Evolutionary conservation across 2,329 filamentous ascomycete genomes (phyloP), one percentile per base, ranked within the genome.

Genomic region (Alternaria solani): DNA sequence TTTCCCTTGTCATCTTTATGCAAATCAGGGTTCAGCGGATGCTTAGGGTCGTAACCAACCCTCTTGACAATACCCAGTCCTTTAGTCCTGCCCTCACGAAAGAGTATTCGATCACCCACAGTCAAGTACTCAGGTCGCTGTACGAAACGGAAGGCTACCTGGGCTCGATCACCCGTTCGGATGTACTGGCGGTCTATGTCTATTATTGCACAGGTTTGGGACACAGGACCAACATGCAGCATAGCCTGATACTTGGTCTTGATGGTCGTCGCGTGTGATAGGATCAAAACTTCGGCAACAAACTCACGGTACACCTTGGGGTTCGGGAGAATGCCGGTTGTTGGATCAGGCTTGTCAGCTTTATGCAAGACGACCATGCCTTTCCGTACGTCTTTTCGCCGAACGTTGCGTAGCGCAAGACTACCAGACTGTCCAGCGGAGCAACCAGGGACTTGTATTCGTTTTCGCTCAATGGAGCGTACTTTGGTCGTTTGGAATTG

Each of bases 201-300:
- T 72, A 99, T 96, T 75, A 99, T 97, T 11, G 93, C 89, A 75
- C 95, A 99, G 0, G 95, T 99, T 81, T 99, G 95, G 41, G 91
- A 93, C 43, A 99, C 91, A 0, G 95, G 92, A 0, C 95, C 95
- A 5, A 99, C 94, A 71, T 99, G 95, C 23, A 99, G 85, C 94
- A 98, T 99, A 0, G 95, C 95, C 81, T 99, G 95, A 68, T 99
- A 99, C 72, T 93, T 94, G 0, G 89, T 93, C 79, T 96, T 95
- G 79, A 99, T 99, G 43, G 95, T 99, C 0, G 95, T 99, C 0
- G 94, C 93, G 73, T 99, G 95, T 4, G 92, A 96, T 7, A 99
- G 85, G 67, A 99, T 98, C 23, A 99, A 85, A 1, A 99, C 95
- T 89, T 95, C 65, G 82, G 91, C 70, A 75, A 83, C 78, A 61